These are phyloP conservation scores for Fusarium nelsonii DNA, from an alignment of 2,329 filamentous ascomycete species.

Conservation along the genomic window DNA sequence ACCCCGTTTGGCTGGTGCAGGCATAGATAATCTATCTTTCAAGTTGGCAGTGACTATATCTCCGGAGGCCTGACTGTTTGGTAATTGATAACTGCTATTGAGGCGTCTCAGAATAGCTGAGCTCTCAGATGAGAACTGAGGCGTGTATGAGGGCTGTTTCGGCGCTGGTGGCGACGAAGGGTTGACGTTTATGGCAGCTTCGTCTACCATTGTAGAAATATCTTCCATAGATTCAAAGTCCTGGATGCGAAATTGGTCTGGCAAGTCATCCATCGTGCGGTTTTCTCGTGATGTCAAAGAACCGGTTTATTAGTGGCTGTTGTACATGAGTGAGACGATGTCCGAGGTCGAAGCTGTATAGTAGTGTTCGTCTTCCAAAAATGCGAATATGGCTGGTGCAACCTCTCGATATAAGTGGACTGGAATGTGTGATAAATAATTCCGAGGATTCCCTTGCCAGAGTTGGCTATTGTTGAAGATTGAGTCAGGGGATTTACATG, in stretches of 20 bases:
- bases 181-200: neutral
- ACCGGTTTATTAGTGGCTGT: constrained; percentile 13
- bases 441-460: neutral
- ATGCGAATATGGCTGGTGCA: neutral
- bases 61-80: neutral
- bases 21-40: constrained; percentile 33
- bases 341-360: neutral
- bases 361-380: neutral
- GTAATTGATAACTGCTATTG: constrained; percentile 17
- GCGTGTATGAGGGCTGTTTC: constrained; percentile 44
- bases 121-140: constrained; percentile 49
- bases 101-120: constrained; percentile 49
- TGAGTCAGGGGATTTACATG: constrained; percentile 25
- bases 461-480: constrained; percentile 15
- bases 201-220: neutral
- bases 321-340: constrained; percentile 8
- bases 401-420: neutral
- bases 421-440: neutral
- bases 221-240: neutral
- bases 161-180: neutral
- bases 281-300: neutral
- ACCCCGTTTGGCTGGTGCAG: constrained; percentile 14
- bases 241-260: constrained; percentile 1
- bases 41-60: neutral
- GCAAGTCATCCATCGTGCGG: constrained; percentile 11